Conservation (phyloP, 2,329 filamentous ascomycete genomes). For the Pestalotiopsis sp. region DNA sequence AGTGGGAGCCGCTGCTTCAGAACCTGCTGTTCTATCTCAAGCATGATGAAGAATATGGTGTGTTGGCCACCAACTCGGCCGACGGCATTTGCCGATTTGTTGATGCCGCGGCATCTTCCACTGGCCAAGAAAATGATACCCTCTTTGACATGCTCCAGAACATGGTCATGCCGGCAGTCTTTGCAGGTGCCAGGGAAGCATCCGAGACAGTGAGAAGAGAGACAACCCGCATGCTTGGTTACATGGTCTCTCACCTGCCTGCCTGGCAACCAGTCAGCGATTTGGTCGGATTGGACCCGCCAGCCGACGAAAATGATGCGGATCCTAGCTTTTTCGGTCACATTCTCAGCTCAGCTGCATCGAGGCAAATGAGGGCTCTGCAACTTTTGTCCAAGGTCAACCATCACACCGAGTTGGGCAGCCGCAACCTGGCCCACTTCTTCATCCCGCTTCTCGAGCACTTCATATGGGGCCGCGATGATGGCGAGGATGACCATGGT, state of each 20-base stretch:
- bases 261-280: conserved; percentile 72
- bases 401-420: conserved; percentile 61
- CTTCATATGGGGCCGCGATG: conserved; percentile 82
- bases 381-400: conserved; percentile 73
- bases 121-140: conserved; percentile 40
- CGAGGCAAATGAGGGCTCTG: conserved; percentile 81
- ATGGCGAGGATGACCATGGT: conserved; percentile 76
- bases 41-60: conserved; percentile 84
- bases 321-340: conserved; percentile 86
- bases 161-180: conserved; percentile 74
- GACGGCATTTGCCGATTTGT: conserved; percentile 79
- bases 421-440: conserved; percentile 79
- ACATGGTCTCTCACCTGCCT: conserved; percentile 71
- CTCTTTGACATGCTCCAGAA: conserved; percentile 61
- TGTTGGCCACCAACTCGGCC: conserved; percentile 77
- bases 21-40: conserved; percentile 88
- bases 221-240: conserved; percentile 76
- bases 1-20: conserved; percentile 86
- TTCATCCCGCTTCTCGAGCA: conserved; percentile 92
- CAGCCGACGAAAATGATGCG: conserved; percentile 62
- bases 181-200: conserved; percentile 70
- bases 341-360: conserved; percentile 84
- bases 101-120: conserved; percentile 54
- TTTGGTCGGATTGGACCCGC: conserved; percentile 66
- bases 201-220: conserved; percentile 87